Conservation (phyloP, 257 asterid genomes). For the Anisodus tanguticus region DNA sequence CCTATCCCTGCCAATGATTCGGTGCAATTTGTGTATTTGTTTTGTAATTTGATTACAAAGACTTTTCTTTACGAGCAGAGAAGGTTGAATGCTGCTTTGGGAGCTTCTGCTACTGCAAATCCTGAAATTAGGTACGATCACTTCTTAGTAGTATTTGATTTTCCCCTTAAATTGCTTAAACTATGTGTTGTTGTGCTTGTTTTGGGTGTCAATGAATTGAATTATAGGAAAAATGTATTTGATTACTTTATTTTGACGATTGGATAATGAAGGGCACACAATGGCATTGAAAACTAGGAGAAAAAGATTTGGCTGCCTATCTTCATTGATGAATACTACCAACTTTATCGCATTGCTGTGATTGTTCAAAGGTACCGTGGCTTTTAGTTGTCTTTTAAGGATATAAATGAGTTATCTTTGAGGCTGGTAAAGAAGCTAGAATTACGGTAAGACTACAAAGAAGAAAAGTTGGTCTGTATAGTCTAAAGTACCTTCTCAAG, state of each 20-base stretch:
- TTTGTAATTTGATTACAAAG: conserved; percentile 94
- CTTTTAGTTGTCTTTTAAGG: not conserved
- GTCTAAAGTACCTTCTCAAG: not conserved
- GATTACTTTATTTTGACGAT: not conserved
- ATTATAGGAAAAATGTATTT: not conserved
- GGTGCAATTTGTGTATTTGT: conserved; percentile 81
- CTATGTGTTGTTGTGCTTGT: not conserved
- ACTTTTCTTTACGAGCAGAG: conserved; percentile 77
- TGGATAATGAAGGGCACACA: not conserved
- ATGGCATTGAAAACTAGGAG: not conserved
- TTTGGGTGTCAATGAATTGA: not conserved
- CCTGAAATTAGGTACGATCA: conserved; percentile 44
- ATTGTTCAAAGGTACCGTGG: not conserved
- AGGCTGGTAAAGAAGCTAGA: not conserved
- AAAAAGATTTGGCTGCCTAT: not conserved
- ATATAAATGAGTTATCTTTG: not conserved
- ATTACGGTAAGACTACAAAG: not conserved
- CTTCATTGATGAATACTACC: not conserved
- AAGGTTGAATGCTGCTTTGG: conserved; percentile 48
- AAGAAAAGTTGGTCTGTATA: not conserved
- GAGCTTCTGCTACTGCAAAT: conserved; percentile 38
- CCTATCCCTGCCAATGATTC: conserved; percentile 96
- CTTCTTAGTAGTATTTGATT: conserved; percentile 14
- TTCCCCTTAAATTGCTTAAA: not conserved
- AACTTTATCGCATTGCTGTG: not conserved